A percentile compares a stretch with the other conserved stretches of the same genome.
Evolutionary conservation across 306 rosid genomes (phyloP).

Genomic region (Cucurbita argyrosperma): DNA sequence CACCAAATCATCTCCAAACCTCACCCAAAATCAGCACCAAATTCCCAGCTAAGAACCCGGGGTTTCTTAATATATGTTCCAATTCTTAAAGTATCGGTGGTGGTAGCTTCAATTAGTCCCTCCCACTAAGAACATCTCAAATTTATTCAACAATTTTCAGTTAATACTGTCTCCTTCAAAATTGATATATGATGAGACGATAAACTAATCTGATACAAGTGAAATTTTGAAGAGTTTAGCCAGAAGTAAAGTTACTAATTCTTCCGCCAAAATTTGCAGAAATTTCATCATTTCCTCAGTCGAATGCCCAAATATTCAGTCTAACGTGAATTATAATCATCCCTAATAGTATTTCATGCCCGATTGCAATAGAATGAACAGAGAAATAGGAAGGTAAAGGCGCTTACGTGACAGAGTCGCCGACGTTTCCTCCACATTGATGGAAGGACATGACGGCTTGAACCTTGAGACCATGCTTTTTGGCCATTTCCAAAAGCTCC

Average conservation of each 20-base stretch:
- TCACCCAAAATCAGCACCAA: background rate
- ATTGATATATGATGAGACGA: background rate
- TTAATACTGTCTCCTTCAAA: background rate
- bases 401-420: conserved; percentile 77
- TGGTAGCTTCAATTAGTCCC: no score
- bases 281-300: background rate
- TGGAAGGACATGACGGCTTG: conserved; percentile 98
- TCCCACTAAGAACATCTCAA: background rate
- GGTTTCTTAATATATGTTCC: background rate
- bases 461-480: conserved; percentile 76
- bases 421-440: conserved; percentile 97
- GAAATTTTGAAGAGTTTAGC: background rate
- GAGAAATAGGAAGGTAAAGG: background rate
- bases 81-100: background rate
- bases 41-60: background rate
- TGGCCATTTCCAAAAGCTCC: conserved; percentile 82
- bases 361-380: background rate
- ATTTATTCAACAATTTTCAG: background rate
- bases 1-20: background rate
- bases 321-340: background rate
- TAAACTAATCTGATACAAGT: background rate
- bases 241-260: background rate
- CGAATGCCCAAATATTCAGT: background rate
- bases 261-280: background rate
- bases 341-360: background rate